These are phyloP conservation scores for Mercurialis annua DNA, from an alignment of 345 rosid species.

Conservation along the genomic window DNA sequence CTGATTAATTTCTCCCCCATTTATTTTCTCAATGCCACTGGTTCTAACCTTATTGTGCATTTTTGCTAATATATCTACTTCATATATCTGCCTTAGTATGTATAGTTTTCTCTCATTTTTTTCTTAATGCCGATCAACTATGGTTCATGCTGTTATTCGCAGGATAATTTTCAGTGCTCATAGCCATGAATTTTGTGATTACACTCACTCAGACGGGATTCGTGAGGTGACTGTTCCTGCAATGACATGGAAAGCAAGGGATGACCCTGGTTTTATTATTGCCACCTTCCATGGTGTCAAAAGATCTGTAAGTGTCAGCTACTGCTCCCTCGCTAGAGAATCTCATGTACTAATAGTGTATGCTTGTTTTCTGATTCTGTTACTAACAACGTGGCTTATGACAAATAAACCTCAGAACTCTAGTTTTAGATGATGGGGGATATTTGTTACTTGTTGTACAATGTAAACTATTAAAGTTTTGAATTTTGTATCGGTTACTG, in stretches of 20 bases:
- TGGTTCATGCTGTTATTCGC: slow-evolving; percentile 11
- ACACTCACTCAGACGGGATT: slow-evolving; percentile 53
- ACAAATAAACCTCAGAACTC: slow-evolving; percentile 20
- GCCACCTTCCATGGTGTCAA: slow-evolving; percentile 40
- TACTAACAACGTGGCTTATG: slow-evolving; percentile 20
- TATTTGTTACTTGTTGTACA: slow-evolving; percentile 25
- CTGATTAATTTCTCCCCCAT: neutral
- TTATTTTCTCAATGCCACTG: neutral
- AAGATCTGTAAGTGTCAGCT: slow-evolving; percentile 35
- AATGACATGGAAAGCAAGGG: slow-evolving; percentile 56
- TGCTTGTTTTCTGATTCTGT: slow-evolving; percentile 26
- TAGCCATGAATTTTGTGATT: slow-evolving; percentile 42
- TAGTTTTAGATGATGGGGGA: slow-evolving; percentile 18
- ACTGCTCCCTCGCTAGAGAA: slow-evolving; percentile 55
- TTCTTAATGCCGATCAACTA: neutral
- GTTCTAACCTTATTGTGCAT: neutral
- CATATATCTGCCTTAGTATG: neutral
- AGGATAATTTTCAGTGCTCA: slow-evolving; percentile 59
- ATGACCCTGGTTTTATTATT: slow-evolving; percentile 52
- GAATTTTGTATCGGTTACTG: neutral
- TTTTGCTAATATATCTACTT: neutral
- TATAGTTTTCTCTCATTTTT: neutral
- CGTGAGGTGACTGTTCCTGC: slow-evolving; percentile 55
- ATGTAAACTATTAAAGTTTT: slow-evolving; percentile 19
- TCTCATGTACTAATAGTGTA: slow-evolving; percentile 39